Conservation (phyloP, 2,329 filamentous ascomycete species). For the Hawksworthiomyces lignivorus region DNA sequence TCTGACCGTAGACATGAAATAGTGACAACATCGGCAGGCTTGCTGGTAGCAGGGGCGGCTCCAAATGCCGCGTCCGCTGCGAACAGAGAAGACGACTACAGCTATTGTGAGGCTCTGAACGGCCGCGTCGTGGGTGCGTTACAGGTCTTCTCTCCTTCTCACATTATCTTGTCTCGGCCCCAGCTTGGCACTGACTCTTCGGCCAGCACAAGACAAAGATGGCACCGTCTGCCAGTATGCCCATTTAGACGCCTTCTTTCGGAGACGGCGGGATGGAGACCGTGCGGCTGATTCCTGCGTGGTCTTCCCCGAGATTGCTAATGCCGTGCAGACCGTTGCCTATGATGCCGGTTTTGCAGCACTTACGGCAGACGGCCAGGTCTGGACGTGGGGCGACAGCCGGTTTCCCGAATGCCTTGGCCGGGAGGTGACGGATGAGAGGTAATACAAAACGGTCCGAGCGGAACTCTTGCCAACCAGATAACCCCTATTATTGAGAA, state of each 20-base stretch:
- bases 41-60: background rate
- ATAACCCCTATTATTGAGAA: too few relatives aligned
- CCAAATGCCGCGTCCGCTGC: background rate
- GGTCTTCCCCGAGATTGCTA: slow-evolving; percentile 18
- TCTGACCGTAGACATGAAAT: background rate
- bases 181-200: background rate
- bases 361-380: slow-evolving; percentile 34
- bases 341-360: slow-evolving; percentile 44
- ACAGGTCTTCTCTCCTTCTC: background rate
- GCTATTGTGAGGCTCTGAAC: slow-evolving; percentile 21
- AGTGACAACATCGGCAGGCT: slow-evolving; percentile 4
- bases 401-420: slow-evolving; percentile 51
- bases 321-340: slow-evolving; percentile 34
- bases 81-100: background rate
- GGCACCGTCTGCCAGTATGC: slow-evolving; percentile 22
- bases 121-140: slow-evolving; percentile 23
- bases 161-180: too few relatives aligned
- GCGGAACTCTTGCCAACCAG: too few relatives aligned
- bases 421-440: slow-evolving; percentile 38
- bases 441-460: too few relatives aligned
- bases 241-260: slow-evolving; percentile 9
- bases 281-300: background rate
- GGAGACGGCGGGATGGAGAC: background rate
- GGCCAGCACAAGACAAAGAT: slow-evolving; percentile 19
- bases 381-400: slow-evolving; percentile 50